Evolutionary conservation across 805 yeast species (phyloP).

Genomic region (Jamesozyma jinghongensis): DNA sequence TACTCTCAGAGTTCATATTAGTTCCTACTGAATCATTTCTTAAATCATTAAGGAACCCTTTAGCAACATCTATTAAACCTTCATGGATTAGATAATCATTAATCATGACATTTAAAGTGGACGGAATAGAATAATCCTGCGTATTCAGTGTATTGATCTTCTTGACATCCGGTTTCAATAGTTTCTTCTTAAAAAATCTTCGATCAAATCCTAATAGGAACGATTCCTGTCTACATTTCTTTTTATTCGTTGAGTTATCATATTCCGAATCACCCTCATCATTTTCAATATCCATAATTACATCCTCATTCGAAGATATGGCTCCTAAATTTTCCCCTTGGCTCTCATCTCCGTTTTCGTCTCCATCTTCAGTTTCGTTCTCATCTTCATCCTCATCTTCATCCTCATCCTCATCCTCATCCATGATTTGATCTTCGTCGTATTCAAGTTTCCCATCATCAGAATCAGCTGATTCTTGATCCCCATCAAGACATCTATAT

Average conservation of each 20-base stretch:
- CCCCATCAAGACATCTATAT: conserved; percentile 26
- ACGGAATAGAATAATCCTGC: conserved; percentile 23
- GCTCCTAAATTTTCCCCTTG: too few relatives aligned
- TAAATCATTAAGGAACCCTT: conserved; percentile 42
- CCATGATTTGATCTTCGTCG: conserved; percentile 5
- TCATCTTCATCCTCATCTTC: conserved; percentile 2
- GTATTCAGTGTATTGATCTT: conserved; percentile 17
- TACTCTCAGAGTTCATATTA: too few relatives aligned
- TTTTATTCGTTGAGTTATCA: neutral
- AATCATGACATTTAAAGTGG: conserved; percentile 23
- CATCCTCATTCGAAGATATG: neutral
- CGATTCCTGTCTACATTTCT: neutral
- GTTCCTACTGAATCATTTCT: conserved; percentile 2
- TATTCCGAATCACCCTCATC: neutral
- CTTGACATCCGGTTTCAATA: conserved; percentile 17
- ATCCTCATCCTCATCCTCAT: conserved; percentile 5
- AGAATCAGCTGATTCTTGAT: conserved; percentile 12
- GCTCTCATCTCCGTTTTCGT: neutral
- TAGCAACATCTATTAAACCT: conserved; percentile 48
- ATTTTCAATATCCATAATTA: neutral
- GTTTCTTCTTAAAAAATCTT: conserved; percentile 9
- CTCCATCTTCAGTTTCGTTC: too few relatives aligned
- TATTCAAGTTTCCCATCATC: conserved; percentile 18
- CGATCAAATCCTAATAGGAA: conserved; percentile 15
- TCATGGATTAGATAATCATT: conserved; percentile 45